phyloP scores from a whole-genome alignment of 345 rosid species.

The Rhizophora apiculata region DNA sequence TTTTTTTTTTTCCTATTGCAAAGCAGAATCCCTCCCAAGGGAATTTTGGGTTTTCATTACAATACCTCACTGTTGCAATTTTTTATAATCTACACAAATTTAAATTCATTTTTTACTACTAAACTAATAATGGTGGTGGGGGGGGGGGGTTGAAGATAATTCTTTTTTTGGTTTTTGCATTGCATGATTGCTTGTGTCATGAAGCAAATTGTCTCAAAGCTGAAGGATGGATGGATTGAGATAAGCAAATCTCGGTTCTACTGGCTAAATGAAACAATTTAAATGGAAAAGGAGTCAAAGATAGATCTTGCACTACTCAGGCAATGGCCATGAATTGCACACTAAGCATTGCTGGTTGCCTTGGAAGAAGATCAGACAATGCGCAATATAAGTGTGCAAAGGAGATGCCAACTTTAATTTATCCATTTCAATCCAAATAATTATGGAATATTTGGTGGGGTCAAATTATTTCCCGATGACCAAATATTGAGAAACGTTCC shows the following conservation, averaged over 20 bases:
- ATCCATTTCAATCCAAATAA: conserved; percentile 3
- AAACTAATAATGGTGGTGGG: too few relatives aligned
- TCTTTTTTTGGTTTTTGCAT: too few relatives aligned
- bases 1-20: too few relatives aligned
- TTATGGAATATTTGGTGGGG: conserved; percentile 11
- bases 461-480: conserved; percentile 13
- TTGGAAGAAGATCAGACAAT: neutral
- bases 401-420: neutral
- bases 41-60: neutral
- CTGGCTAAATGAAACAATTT: too few relatives aligned
- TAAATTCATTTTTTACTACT: too few relatives aligned
- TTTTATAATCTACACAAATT: neutral
- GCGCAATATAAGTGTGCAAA: neutral
- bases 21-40: too few relatives aligned
- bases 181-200: too few relatives aligned
- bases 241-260: too few relatives aligned
- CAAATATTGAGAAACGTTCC: conserved; percentile 7
- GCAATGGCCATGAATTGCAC: too few relatives aligned
- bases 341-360: neutral
- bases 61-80: neutral
- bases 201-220: too few relatives aligned
- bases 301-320: neutral
- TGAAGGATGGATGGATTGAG: too few relatives aligned
- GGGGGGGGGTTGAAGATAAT: too few relatives aligned
- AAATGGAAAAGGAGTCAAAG: neutral